Base-by-base conservation (phyloP, 257 asterid species). In the Plantago elongata region DNA sequence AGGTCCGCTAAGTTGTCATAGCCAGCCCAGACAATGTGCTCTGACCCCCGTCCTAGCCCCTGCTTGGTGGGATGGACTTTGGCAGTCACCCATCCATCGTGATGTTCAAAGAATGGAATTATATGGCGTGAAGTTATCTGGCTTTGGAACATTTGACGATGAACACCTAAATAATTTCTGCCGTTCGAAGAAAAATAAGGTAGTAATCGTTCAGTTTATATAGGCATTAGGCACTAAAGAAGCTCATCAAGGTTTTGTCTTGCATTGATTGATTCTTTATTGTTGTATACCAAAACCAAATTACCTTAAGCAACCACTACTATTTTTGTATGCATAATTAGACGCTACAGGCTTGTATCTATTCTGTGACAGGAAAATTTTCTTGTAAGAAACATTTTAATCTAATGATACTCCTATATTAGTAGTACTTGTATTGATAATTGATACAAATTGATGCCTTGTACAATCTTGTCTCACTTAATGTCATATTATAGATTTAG, bases 21-120 rank as follows among this genome's bases (percentile, higher is more conserved):
- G 75, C 45, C 97, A 84, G 72, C 52, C 85, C 1, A 80, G 68
- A 59, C 99, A 92, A 64, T 92, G 97, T 69, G 99, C 97, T 54
- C 67, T 69, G 17, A 89, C 97, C 4, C 99, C 99, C 4, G 45
- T 92, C 61, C 95, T 92, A 45, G 91, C 99, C 50, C 94, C 94
- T 5, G 97, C 79, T 13, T 89, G 99, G 99, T 92, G 99, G 97
- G 99, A 89, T 61, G 95, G 96, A 13, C 82, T 92, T 27, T 92
- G 99, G 97, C 99, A 92, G 62, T 92, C 99, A 7, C 96, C 99
- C n/a, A 77, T 84, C 49, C 84, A 83, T 15, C 95, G 96, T 3
- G 97, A 92, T 37, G 45, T 75, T 17, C 81, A 37, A 55, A 78
- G 86, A 72, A 83, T 89, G 96, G 94, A 87, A 70, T 75, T 84